Conservation (phyloP, 1,284 basidiomycete species). For the Trichosporon faecale region DNA sequence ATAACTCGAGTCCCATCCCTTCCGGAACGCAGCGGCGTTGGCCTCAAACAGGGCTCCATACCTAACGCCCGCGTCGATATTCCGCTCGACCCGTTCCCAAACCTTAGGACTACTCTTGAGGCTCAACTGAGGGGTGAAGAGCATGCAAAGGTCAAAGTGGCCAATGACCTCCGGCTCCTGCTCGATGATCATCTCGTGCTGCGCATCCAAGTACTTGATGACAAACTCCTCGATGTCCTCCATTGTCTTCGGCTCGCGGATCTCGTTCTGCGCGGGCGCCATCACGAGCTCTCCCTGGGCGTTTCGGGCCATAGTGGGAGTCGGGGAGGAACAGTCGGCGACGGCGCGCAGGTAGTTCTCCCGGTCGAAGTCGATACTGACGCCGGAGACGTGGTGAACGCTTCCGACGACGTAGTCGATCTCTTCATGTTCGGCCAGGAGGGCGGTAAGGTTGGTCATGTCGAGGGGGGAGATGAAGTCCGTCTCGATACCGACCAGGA, state of each 20-base stretch:
- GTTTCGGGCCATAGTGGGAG: not conserved
- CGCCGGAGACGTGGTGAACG: constrained; percentile 81
- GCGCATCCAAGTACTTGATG: constrained; percentile 74
- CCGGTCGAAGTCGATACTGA: constrained; percentile 90
- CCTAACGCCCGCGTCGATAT: constrained; percentile 66
- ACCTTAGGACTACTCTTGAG: constrained; percentile 57
- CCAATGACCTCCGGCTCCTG: constrained; percentile 87
- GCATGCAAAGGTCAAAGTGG: constrained; percentile 84
- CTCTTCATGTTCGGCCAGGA: constrained; percentile 57
- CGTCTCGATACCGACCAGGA: constrained; percentile 90
- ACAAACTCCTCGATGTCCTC: constrained; percentile 54
- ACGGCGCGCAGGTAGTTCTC: constrained; percentile 40
- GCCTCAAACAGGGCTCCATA: constrained; percentile 94
- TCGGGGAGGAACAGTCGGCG: not conserved
- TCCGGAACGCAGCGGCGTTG: constrained; percentile 88
- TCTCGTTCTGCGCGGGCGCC: constrained; percentile 20
- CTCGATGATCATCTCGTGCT: constrained; percentile 68
- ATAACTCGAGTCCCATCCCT: constrained; percentile 82
- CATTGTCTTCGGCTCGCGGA: constrained; percentile 13
- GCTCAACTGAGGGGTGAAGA: constrained; percentile 65
- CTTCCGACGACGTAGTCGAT: constrained; percentile 93
- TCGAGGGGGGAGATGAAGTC: constrained; percentile 76
- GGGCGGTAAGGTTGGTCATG: constrained; percentile 55
- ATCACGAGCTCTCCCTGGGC: constrained; percentile 47
- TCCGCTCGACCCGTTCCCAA: constrained; percentile 68